Conservation (phyloP, 2,329 filamentous ascomycete genomes). For the Incumbomyces delicatus region DNA sequence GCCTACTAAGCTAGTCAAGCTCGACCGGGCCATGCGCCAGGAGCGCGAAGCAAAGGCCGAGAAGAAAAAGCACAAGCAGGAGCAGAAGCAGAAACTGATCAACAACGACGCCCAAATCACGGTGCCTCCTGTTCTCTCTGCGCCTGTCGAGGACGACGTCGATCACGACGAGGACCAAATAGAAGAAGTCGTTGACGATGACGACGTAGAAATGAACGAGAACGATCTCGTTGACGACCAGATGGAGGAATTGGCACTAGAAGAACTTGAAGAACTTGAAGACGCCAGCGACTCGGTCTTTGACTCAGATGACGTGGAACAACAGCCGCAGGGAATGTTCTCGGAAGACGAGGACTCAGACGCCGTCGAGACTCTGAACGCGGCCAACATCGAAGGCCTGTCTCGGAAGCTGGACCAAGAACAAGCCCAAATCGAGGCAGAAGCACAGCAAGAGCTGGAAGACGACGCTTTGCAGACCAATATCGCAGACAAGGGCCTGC, state of each 20-base stretch:
- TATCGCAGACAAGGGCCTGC: constrained; percentile 66
- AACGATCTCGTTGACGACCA: constrained; percentile 24
- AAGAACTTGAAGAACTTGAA: constrained; percentile 32
- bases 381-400: constrained; percentile 89
- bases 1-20: constrained; percentile 34
- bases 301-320: constrained; percentile 60
- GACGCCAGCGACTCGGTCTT: constrained; percentile 49
- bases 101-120: constrained; percentile 23
- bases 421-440: constrained; percentile 65
- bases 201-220: constrained; percentile 31
- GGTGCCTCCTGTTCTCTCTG: constrained; percentile 20
- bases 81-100: constrained; percentile 22
- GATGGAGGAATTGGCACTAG: constrained; percentile 21
- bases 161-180: constrained; percentile 37
- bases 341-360: constrained; percentile 90
- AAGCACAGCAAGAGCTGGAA: constrained; percentile 75
- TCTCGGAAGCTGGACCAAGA: constrained; percentile 75
- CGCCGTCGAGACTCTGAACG: constrained; percentile 80
- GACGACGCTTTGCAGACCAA: constrained; percentile 86
- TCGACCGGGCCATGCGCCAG: constrained; percentile 22
- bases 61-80: constrained; percentile 20
- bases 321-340: constrained; percentile 62
- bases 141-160: constrained; percentile 26
- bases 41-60: constrained; percentile 22
- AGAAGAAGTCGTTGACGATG: constrained; percentile 35